These are phyloP conservation scores for Apiotrichum porosum DNA, from an alignment of 1,284 basidiomycete genomes.

Conservation along the genomic window DNA sequence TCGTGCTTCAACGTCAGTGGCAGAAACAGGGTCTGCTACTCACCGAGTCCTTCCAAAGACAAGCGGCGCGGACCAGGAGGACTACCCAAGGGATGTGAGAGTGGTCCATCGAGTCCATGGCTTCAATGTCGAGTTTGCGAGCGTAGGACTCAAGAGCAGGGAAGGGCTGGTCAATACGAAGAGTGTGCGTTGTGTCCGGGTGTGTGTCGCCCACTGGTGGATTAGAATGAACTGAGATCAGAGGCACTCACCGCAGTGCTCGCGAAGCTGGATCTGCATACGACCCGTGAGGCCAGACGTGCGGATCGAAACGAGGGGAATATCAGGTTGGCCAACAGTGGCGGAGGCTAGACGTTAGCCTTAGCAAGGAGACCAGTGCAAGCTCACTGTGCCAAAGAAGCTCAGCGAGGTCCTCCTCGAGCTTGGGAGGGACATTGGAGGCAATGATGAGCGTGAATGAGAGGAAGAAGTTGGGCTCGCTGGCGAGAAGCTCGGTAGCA, in stretches of 20 bases:
- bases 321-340: slow-evolving; percentile 49
- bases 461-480: slow-evolving; percentile 53
- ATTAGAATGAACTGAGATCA: slow-evolving; percentile 13
- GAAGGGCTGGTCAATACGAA: slow-evolving; percentile 86
- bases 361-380: not conserved
- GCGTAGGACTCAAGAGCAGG: slow-evolving; percentile 70
- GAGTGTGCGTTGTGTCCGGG: slow-evolving; percentile 73
- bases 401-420: slow-evolving; percentile 59
- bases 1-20: slow-evolving; percentile 24
- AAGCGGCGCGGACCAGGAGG: slow-evolving; percentile 74
- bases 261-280: slow-evolving; percentile 77
- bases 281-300: slow-evolving; percentile 85
- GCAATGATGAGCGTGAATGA: slow-evolving; percentile 76
- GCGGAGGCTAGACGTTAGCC: slow-evolving; percentile 29
- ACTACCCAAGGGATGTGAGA: slow-evolving; percentile 81
- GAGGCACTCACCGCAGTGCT: slow-evolving; percentile 68
- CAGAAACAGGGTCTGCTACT: slow-evolving; percentile 3
- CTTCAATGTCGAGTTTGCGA: slow-evolving; percentile 62
- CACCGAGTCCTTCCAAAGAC: slow-evolving; percentile 64
- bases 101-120: slow-evolving; percentile 78
- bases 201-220: slow-evolving; percentile 82
- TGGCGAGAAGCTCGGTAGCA: slow-evolving; percentile 58
- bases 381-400: slow-evolving; percentile 61
- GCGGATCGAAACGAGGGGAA: slow-evolving; percentile 67
- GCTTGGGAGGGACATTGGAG: slow-evolving; percentile 63